Conservation (phyloP, 139 green algal species). For the Coelastrella sp. region DNA sequence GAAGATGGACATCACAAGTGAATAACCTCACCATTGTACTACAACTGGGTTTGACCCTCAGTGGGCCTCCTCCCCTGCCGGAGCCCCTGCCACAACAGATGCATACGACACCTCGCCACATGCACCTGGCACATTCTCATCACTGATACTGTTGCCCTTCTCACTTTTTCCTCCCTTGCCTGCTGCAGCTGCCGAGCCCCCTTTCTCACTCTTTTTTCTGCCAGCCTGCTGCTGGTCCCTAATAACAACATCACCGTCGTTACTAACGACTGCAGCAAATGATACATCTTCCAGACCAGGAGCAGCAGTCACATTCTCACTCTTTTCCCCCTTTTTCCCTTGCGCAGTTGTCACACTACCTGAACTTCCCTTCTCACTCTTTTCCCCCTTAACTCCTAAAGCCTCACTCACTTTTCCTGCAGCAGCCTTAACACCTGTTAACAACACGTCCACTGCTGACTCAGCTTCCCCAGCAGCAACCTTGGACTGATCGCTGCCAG, state of each 20-base stretch:
- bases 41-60: neutral
- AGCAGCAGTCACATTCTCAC: neutral
- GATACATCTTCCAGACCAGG: neutral
- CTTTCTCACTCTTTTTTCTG: neutral
- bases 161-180: neutral
- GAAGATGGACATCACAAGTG: too few species aligned
- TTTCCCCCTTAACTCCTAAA: neutral
- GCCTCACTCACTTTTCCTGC: neutral
- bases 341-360: neutral
- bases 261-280: neutral
- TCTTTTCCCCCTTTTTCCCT: neutral
- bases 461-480: neutral
- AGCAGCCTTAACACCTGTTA: neutral
- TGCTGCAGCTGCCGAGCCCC: too few species aligned
- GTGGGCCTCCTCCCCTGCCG: neutral
- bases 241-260: neutral
- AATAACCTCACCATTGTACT: too few species aligned
- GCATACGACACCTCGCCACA: neutral
- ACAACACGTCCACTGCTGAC: neutral
- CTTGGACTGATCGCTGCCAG: neutral
- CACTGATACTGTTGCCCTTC: neutral
- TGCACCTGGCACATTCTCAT: too few species aligned
- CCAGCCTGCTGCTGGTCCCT: neutral
- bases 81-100: neutral
- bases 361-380: neutral